phyloP scores from a whole-genome alignment of 2,329 filamentous ascomycete species.

The Neopestalotiopsis sp. region DNA sequence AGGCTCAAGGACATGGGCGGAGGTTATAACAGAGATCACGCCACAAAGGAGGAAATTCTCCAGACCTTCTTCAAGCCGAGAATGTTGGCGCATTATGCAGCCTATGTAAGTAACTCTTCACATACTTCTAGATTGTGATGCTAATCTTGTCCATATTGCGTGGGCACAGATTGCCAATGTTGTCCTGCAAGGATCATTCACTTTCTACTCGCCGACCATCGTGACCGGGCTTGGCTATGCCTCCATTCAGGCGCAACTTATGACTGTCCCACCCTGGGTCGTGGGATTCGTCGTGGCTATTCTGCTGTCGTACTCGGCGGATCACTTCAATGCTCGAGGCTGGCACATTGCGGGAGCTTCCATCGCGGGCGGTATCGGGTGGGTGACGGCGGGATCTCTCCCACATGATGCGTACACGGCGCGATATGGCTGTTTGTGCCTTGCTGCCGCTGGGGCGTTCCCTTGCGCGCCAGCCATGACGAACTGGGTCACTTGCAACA shows the following conservation, averaged over 20 bases:
- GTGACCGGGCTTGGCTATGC: conserved; percentile 46
- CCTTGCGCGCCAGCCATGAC: conserved; percentile 41
- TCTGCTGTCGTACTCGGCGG: conserved; percentile 30
- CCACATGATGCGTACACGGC: conserved; percentile 29
- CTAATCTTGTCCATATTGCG: background rate
- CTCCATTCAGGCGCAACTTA: conserved; percentile 33
- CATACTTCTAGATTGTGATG: background rate
- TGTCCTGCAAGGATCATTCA: conserved; percentile 43
- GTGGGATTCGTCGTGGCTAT: conserved; percentile 33
- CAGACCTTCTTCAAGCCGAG: conserved; percentile 41
- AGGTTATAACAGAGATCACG: conserved; percentile 42
- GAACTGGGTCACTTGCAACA: conserved; percentile 45
- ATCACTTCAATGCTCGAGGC: conserved; percentile 30
- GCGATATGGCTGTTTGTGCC: conserved; percentile 43
- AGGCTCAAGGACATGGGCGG: conserved; percentile 36
- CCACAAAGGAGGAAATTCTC: conserved; percentile 40
- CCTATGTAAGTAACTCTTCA: conserved; percentile 29
- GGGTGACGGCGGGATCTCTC: conserved; percentile 37
- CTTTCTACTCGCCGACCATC: conserved; percentile 59
- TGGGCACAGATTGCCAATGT: conserved; percentile 32
- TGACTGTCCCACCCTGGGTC: conserved; percentile 36
- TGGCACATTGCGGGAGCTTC: conserved; percentile 34
- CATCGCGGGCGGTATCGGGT: conserved; percentile 35
- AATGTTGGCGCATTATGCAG: conserved; percentile 43
- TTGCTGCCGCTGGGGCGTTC: conserved; percentile 43